A percentile compares a stretch with the other conserved stretches of the same genome.
phyloP scores from a whole-genome alignment of 371 early-diverging fungal genomes.

The Circinella umbellata region DNA sequence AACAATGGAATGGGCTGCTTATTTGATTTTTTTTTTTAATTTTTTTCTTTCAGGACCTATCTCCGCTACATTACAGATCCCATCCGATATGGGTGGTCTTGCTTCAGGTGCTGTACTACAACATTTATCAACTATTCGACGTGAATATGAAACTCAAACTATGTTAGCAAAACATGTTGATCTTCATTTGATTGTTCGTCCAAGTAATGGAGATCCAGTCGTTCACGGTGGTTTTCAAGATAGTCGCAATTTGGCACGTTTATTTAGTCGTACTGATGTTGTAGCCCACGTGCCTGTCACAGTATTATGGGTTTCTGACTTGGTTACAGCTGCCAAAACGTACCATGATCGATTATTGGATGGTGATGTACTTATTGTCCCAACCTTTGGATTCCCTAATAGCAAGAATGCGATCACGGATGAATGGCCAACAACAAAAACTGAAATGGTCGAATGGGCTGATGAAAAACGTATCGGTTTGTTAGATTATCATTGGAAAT shows the following conservation, averaged over 20 bases:
- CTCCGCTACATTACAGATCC: slow-evolving; percentile 54
- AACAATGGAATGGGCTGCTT: background rate
- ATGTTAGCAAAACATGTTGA: slow-evolving; percentile 52
- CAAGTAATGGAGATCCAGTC: slow-evolving; percentile 17
- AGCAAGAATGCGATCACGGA: slow-evolving; percentile 16
- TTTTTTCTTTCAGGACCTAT: slow-evolving; percentile 46
- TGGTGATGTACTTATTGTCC: slow-evolving; percentile 43
- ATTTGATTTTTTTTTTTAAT: background rate
- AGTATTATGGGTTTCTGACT: slow-evolving; percentile 29
- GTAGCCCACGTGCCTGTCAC: slow-evolving; percentile 47
- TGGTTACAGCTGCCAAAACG: slow-evolving; percentile 19
- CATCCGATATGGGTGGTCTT: slow-evolving; percentile 22
- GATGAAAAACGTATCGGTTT: slow-evolving; percentile 36
- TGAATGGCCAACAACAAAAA: slow-evolving; percentile 32
- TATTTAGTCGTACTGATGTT: slow-evolving; percentile 59
- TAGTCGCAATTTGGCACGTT: slow-evolving; percentile 59
- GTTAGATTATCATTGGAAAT: slow-evolving; percentile 35
- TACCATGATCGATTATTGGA: slow-evolving; percentile 21
- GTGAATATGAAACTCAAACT: slow-evolving; percentile 44
- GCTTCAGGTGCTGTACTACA: slow-evolving; percentile 21
- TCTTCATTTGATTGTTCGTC: slow-evolving; percentile 55
- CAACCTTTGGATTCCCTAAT: slow-evolving; percentile 40
- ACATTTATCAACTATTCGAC: slow-evolving; percentile 33
- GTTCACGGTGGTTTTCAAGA: slow-evolving; percentile 40
- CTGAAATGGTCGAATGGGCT: slow-evolving; percentile 32